Base-by-base conservation (phyloP, 345 rosid genomes). In the Aquilaria yunnanensis region DNA sequence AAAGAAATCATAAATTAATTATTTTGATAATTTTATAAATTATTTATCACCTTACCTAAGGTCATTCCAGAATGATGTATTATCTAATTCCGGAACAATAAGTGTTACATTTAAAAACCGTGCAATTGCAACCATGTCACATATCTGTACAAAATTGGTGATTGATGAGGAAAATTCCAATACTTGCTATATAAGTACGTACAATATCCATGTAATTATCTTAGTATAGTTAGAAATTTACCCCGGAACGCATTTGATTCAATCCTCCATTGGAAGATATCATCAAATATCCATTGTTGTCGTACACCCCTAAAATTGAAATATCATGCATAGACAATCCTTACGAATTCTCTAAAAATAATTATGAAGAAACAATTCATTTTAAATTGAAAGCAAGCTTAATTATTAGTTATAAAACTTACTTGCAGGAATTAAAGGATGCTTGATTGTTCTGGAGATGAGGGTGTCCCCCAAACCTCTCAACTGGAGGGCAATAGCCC, bases 231-330 rank as follows among this genome's bases (percentile, higher is more conserved):
- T 51, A 13, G 47, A 5, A 61, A 32, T 74, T 62, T 66, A 72
- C 80, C n/a, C 77, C 77, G 0, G 80, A 62, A 55, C 74, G 59
- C 74, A 72, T 77, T 57, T 77, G 80, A 33, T 77, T 77, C 55
- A 72, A 53, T 66, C 80, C 72, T 63, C 80, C 80, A 37, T 77
- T 77, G 32, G 77, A 55, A 11, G 80, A 77, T 45, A 77, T 58
- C 54, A 69, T 61, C 47, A 77, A 31, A 43, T 69, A 77, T 5
- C 80, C 80, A 14, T 63, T 65, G 70, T 70, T 72, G 37, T 63
- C 34, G 29, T 77, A 77, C 2, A 50, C 34, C 64, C 77, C 80
- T 65, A 66, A 30, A 16, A 37, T n/a, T 45, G 32, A 9, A 29
- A 23, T 30, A 23, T 54, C 32, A 31, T 54, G 5, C 3, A 54